Evolutionary conservation across 2,329 filamentous ascomycete species (phyloP).

Genomic region (Ilyonectria sp.): DNA sequence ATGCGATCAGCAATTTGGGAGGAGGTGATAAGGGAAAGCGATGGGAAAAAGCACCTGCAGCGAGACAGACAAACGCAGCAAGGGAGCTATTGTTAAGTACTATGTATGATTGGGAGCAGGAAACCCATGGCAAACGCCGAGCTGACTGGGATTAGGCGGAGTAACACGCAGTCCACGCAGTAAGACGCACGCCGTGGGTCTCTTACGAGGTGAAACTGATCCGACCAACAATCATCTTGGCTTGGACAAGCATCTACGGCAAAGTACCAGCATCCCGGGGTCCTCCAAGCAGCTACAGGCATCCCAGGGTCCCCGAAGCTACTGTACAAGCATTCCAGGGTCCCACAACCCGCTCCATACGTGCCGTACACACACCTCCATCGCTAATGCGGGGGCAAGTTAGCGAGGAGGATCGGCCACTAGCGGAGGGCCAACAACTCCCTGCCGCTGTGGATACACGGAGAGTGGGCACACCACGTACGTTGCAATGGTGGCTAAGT

Average conservation of each 20-base stretch:
- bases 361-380: too few species aligned
- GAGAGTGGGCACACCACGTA: too few species aligned
- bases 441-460: too few species aligned
- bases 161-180: too few species aligned
- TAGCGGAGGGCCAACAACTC: too few species aligned
- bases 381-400: too few species aligned
- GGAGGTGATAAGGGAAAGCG: slow-evolving; percentile 15
- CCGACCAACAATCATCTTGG: slow-evolving; percentile 10
- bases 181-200: too few species aligned
- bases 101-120: neutral
- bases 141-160: neutral
- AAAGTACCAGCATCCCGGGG: neutral
- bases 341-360: too few species aligned
- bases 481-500: too few species aligned
- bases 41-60: slow-evolving; percentile 7
- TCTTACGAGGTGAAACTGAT: neutral
- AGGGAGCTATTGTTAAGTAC: slow-evolving; percentile 22
- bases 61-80: slow-evolving; percentile 2
- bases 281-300: neutral
- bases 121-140: slow-evolving; percentile 2
- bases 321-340: neutral
- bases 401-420: too few species aligned
- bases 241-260: neutral
- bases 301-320: neutral
- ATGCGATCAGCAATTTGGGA: neutral